Base-by-base conservation (phyloP, 805 yeast species). In the Lachancea dasiensis region DNA sequence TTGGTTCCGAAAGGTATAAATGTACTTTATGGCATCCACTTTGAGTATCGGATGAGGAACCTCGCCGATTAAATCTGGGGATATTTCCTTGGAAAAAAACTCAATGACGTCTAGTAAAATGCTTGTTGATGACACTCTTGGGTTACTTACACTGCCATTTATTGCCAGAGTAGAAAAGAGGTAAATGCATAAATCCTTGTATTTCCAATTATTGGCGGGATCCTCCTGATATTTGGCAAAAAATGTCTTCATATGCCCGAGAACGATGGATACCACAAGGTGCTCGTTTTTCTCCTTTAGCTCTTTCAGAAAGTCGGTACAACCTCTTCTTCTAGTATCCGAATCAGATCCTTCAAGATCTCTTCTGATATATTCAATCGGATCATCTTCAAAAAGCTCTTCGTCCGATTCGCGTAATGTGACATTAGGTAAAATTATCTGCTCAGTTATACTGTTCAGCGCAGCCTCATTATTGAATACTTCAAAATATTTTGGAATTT, bases 341-440 rank as follows among this genome's bases (percentile, higher is more conserved):
- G 82, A 75, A 57, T 90, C 97, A 0, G 95, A 80, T 5, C 97
- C 97, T 63, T 94, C 98, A 31, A 94, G 68, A 60, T 92, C 98
- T 44, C 95, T 73, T 53, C 97, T 75, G 15, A 89, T 89, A 56
- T 72, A 92, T 52, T 86, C 94, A 38, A 92, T 81, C 25, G 98
- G 98, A 56, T 92, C 98, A 62, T 92, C 98, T 61, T 92, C 98
- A 60, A 92, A 90, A 44, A 81, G 61, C 60, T 94, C 98, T 52
- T 86, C 86, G 56, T 92, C 99, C 2, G 82, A 70, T 40, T 83
- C 90, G 53, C 97, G 77, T 43, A 92, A 71, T 8, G 79, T 73
- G 50, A 89, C 78, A 58, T 92, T 92, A 26, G 98, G 98, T 45
- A 92, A 69, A 36, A 92, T 78, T 46, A 92, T 82, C 49, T 83